Evolutionary conservation across 164 flowering plant species (phyloP).

Genomic region (Vitis rupestris): DNA sequence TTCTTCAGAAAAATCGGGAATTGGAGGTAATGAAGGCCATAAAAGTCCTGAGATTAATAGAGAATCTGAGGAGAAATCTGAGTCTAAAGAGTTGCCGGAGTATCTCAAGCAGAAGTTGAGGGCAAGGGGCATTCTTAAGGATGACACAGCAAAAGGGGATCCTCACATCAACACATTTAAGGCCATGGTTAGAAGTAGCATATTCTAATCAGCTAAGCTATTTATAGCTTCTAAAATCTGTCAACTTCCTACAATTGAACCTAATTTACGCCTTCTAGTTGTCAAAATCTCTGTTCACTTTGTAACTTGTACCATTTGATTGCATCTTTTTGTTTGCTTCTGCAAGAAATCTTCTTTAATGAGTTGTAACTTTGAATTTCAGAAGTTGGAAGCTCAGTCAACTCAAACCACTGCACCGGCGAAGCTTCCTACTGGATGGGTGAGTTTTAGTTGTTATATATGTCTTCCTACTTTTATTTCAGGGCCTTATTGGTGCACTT

Average conservation of each 20-base stretch:
- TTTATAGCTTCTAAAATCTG: no score
- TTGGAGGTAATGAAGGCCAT: conserved; percentile 24
- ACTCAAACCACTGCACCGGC: conserved; percentile 20
- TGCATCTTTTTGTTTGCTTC: neutral
- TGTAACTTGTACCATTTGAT: neutral
- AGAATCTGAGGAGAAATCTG: conserved; percentile 35
- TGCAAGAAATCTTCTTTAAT: conserved; percentile 2
- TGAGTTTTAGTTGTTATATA: conserved; percentile 30
- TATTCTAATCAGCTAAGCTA: no score
- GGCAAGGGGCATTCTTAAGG: conserved; percentile 92
- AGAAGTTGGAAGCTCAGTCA: conserved; percentile 39
- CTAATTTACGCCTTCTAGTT: neutral
- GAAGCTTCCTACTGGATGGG: conserved; percentile 83
- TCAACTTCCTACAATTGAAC: neutral
- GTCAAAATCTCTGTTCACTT: neutral
- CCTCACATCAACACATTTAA: neutral
- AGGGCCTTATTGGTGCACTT: neutral
- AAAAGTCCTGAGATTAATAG: conserved; percentile 20
- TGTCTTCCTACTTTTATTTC: neutral
- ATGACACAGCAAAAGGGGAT: conserved; percentile 24
- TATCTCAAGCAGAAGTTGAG: conserved; percentile 81
- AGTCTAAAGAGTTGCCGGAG: conserved; percentile 68
- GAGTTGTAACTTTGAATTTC: conserved; percentile 25
- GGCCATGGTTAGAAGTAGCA: no score
- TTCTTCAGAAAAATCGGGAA: conserved; percentile 25